Evolutionary conservation across 352 stramenopile genomes (phyloP).

Genomic region (Peronospora tabacina): DNA sequence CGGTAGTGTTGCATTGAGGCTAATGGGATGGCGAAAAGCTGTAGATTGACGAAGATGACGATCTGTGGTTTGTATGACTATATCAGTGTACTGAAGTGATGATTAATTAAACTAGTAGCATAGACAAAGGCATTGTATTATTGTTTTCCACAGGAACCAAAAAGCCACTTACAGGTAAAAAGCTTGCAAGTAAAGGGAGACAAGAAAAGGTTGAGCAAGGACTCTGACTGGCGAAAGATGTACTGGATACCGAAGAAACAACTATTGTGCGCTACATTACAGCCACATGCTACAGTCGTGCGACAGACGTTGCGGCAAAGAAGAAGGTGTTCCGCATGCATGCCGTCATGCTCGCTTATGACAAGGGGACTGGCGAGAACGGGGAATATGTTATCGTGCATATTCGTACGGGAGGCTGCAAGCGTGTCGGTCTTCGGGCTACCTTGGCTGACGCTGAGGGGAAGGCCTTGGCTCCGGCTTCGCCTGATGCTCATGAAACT

Average conservation of each 20-base stretch:
- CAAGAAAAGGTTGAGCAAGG: constrained; percentile 53
- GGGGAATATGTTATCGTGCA: constrained; percentile 65
- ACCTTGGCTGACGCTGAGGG: constrained; percentile 18
- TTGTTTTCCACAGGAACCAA: too few species aligned
- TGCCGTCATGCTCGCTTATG: constrained; percentile 61
- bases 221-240: constrained; percentile 81
- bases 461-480: constrained; percentile 12
- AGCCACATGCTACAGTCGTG: constrained; percentile 63
- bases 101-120: too few species aligned
- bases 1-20: constrained; percentile 2
- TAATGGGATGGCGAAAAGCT: constrained; percentile 1
- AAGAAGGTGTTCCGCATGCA: constrained; percentile 81
- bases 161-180: constrained; percentile 22
- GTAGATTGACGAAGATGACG: constrained; percentile 12
- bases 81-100: too few species aligned
- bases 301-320: constrained; percentile 41
- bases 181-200: constrained; percentile 9
- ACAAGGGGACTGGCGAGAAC: constrained; percentile 34
- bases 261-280: constrained; percentile 67
- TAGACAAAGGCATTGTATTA: too few species aligned
- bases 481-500: constrained; percentile 11
- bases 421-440: constrained; percentile 56
- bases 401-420: constrained; percentile 60
- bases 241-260: constrained; percentile 70
- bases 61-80: neutral